Evolutionary conservation across 495 filamentous ascomycete genomes (phyloP).

Genomic region (Choiromyces venosus): DNA sequence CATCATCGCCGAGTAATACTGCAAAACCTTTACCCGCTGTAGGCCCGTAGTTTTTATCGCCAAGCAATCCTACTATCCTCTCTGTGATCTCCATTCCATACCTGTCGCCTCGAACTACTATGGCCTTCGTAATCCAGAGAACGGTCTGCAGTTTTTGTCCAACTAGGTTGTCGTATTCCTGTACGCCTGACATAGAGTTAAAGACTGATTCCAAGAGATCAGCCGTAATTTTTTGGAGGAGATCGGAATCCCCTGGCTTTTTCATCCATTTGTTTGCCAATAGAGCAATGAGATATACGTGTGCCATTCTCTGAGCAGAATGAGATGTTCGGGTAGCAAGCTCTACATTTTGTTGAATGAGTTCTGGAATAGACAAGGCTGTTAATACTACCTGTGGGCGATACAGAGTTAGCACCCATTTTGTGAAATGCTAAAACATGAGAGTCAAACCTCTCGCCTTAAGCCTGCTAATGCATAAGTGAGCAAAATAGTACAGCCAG

Average conservation of each 20-base stretch:
- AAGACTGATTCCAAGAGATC: conserved; percentile 14
- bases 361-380: conserved; percentile 20
- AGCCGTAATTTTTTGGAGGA: conserved; percentile 18
- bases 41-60: conserved; percentile 47
- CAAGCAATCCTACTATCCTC: conserved; percentile 55
- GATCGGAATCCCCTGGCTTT: conserved; percentile 21
- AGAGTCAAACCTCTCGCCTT: conserved; percentile 44
- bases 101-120: conserved; percentile 48
- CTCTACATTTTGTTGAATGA: conserved; percentile 24
- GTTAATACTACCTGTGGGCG: conserved; percentile 5
- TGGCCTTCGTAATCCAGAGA: conserved; percentile 55
- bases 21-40: conserved; percentile 55
- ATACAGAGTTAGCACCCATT: background rate
- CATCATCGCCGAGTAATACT: conserved; percentile 58
- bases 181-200: background rate
- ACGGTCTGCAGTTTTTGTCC: conserved; percentile 42
- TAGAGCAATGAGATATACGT: conserved; percentile 59
- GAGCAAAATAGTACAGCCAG: conserved; percentile 55
- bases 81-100: conserved; percentile 49
- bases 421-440: background rate
- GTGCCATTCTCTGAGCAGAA: conserved; percentile 45
- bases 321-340: conserved; percentile 20
- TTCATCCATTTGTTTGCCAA: conserved; percentile 58
- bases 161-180: conserved; percentile 3
- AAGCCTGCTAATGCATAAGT: conserved; percentile 59